Conservation (phyloP, 75 land plant species). For the Adiantum capillusveneris region DNA sequence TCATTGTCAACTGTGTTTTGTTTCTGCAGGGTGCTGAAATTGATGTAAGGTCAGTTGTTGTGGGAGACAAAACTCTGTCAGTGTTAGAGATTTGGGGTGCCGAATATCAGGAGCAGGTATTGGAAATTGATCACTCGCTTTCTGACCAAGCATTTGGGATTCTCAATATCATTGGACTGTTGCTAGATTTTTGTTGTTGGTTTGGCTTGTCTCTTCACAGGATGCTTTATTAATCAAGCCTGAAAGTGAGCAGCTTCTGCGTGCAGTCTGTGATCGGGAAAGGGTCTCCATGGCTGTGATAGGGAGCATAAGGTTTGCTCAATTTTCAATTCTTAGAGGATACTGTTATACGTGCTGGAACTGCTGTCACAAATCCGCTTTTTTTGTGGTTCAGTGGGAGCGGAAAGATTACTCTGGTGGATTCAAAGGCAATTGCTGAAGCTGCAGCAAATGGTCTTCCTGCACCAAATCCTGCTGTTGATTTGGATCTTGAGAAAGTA, state of each 20-base stretch:
- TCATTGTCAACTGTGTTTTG: too few species aligned
- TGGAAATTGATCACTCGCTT: too few species aligned
- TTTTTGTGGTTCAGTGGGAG: conserved; percentile 42
- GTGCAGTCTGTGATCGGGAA: conserved; percentile 76
- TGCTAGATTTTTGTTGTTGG: too few species aligned
- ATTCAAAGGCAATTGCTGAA: conserved; percentile 40
- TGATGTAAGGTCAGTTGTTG: conserved; percentile 75
- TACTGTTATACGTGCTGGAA: too few species aligned
- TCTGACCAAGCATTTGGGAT: too few species aligned
- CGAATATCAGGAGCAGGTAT: conserved; percentile 88
- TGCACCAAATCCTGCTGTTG: conserved; percentile 63
- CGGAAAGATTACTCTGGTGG: conserved; percentile 64
- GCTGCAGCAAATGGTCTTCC: conserved; percentile 45
- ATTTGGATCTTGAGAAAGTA: conserved; percentile 89
- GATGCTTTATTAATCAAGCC: conserved; percentile 86
- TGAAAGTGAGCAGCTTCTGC: conserved; percentile 56
- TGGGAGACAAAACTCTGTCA: conserved; percentile 94
- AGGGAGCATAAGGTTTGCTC: conserved; percentile 53
- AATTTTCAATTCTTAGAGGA: too few species aligned
- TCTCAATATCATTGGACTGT: too few species aligned
- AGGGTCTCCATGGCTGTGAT: conserved; percentile 96
- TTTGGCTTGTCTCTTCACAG: background rate
- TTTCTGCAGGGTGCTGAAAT: conserved; percentile 69
- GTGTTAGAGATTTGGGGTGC: conserved; percentile 99
- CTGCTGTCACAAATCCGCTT: too few species aligned